Evolutionary conservation across 2,329 filamentous ascomycete species (phyloP).

Genomic region (Cyclaneusma minus): DNA sequence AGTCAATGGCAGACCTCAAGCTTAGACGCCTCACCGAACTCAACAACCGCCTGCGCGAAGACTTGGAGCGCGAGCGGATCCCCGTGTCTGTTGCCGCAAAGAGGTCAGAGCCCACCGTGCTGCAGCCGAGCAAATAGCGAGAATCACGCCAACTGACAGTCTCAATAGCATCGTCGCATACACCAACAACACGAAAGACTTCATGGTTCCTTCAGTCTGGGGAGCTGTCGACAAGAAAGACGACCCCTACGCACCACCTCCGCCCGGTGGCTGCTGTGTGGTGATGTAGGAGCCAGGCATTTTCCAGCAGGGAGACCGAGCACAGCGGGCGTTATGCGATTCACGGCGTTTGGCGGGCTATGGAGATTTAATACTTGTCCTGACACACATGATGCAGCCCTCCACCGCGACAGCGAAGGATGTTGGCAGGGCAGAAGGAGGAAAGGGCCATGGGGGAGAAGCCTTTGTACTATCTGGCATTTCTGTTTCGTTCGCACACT

Average conservation of each 20-base stretch:
- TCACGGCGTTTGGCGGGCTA: too few relatives aligned
- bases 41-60: constrained; percentile 89
- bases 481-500: too few relatives aligned
- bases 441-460: too few relatives aligned
- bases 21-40: constrained; percentile 90
- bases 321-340: too few relatives aligned
- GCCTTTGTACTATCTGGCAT: too few relatives aligned
- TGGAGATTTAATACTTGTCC: too few relatives aligned
- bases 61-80: constrained; percentile 87
- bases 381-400: too few relatives aligned
- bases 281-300: constrained; percentile 80
- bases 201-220: constrained; percentile 99
- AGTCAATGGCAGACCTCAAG: constrained; percentile 98
- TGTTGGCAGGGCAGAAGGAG: too few relatives aligned
- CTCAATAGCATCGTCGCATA: constrained; percentile 77
- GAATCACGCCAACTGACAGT: too few relatives aligned
- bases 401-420: too few relatives aligned
- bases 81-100: constrained; percentile 87
- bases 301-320: too few relatives aligned
- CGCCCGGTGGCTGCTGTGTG: constrained; percentile 81
- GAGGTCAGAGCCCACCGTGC: constrained; percentile 45
- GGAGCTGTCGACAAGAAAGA: constrained; percentile 86
- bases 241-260: constrained; percentile 95
- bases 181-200: constrained; percentile 94
- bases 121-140: constrained; percentile 3